Base-by-base conservation (phyloP, 2,329 filamentous ascomycete genomes). In the Nakataea oryzae region DNA sequence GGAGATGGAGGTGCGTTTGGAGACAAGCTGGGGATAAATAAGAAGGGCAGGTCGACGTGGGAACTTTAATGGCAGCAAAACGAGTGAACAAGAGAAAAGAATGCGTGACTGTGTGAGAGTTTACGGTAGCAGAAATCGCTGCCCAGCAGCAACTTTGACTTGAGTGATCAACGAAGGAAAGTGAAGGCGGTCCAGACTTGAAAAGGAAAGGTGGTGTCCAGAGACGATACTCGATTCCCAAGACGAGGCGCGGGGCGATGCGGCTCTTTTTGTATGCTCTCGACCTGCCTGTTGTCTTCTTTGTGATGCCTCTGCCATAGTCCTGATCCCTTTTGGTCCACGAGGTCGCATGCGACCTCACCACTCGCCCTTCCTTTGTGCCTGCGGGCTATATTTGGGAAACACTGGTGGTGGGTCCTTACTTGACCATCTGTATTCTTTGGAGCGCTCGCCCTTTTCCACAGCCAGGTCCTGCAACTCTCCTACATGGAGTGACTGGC, bases 101-200 rank as follows among this genome's bases (percentile, higher is more conserved):
- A 61, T n/a, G n/a, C 3, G 54, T 41, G 58, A 13, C 32, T 60
- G 41, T 54, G 17, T 26, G 54, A 57, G 47, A 21, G 3, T 27
- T 28, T n/a, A n/a, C 41, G 14, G 41, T 50, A 2, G 41, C 21
- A n/a, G 41, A 24, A 59, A 8, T 50, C 47, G 50, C 61, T 60
- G 58, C 54, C 61, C 61, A 60, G 61, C 58, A 62, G 61, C 58
- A 60, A 60, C 5, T 57, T 54, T 26, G 32, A 17, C 29, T 13
- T 34, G 9, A 9, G 12, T 17, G 11, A 26, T 27, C 17, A 32
- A 41, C 17, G 32, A 47, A 56, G n/a, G 7, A 56, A 56, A 56
- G 26, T 14, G 27, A 56, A 56, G 17, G 17, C 24, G 24, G 24
- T 11, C 3, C 17, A 47, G 14, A n/a, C 7, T 47, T 14, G 5